Base-by-base conservation (phyloP, 768 basidiomycete genomes). In the Multifurca ochricompacta region DNA sequence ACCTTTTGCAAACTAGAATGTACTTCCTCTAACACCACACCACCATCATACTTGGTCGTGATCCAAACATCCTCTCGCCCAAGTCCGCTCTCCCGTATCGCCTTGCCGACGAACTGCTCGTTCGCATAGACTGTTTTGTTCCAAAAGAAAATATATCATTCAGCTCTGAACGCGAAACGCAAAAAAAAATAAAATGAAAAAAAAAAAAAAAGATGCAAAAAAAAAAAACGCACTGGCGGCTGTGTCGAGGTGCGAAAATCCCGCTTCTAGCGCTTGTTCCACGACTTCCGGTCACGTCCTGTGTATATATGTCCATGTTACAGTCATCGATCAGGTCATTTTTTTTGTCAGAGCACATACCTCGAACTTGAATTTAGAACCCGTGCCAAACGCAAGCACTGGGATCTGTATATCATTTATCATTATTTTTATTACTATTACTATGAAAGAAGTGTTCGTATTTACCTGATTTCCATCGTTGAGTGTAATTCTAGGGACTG, bases 171-270 rank as follows among this genome's bases (percentile, higher is more conserved):
- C n/a, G n/a, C n/a, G n/a, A n/a, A n/a, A n/a, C n/a, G n/a, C n/a
- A n/a, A n/a, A n/a, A n/a, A n/a, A n/a, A n/a, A n/a, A n/a, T n/a
- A n/a, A n/a, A n/a, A 37, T 36, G 5, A 41, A 14, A 19, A 23
- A 34, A 6, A 4, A 31, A 8, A 16, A 7, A 4, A 16, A 16
- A 10, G 16, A 9, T 6, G 28, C 21, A 16, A 18, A 18, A 11
- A 21, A 34, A 28, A 10, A n/a, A 37, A 25, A 61, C 69, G 45
- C 44, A 81, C 82, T 54, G 55, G 78, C 76, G 0, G 83, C 83
- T 5, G 81, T 79, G 66, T 84, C 82, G 10, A 85, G 67, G 65
- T 86, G 83, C 3, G 71, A 71, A 62, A 85, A 85, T 0, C 83
- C 83, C 1, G 69, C 62, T 14, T 83, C 76, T 0, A 86, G 66